Percentiles rank a stretch among this genome's conserved stretches.
Evolutionary conservation across 2,329 filamentous ascomycete genomes (phyloP).

Genomic region (Phialemonium atrogriseum): DNA sequence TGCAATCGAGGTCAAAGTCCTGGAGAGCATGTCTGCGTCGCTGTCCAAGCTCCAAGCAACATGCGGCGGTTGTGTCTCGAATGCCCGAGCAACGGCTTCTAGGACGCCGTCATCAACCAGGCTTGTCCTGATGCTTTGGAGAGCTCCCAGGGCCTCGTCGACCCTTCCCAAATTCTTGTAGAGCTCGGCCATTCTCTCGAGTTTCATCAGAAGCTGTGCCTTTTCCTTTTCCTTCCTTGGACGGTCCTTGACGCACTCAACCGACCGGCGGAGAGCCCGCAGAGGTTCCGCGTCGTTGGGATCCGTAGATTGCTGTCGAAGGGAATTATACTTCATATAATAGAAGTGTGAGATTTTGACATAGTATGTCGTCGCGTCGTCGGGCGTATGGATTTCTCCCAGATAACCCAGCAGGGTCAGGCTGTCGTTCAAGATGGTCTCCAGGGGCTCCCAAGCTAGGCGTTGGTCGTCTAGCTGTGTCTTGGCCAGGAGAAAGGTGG

Average conservation of each 20-base stretch:
- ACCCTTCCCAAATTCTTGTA: conserved; percentile 43
- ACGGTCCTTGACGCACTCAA: conserved; percentile 51
- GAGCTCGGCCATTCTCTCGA: conserved; percentile 58
- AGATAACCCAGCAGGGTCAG: conserved; percentile 44
- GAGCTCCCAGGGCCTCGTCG: conserved; percentile 49
- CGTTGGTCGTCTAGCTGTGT: conserved; percentile 36
- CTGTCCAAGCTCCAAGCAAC: conserved; percentile 45
- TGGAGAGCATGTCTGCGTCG: conserved; percentile 44
- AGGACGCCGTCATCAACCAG: conserved; percentile 52
- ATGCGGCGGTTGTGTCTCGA: conserved; percentile 40
- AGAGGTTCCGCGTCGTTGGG: conserved; percentile 36
- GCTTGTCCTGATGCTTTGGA: conserved; percentile 52
- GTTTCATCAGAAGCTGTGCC: conserved; percentile 53
- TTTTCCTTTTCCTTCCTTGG: conserved; percentile 46
- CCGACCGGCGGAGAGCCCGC: conserved; percentile 53
- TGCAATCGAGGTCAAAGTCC: conserved; percentile 50
- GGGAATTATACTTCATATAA: conserved; percentile 51
- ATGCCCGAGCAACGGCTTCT: conserved; percentile 38
- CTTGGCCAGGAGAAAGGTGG: conserved; percentile 49
- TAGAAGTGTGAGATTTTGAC: conserved; percentile 66
- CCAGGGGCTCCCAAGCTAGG: conserved; percentile 45
- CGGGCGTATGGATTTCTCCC: conserved; percentile 26
- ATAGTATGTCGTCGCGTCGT: conserved; percentile 36
- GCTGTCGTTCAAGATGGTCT: conserved; percentile 50
- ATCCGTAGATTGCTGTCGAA: conserved; percentile 35